Evolutionary conservation across 306 rosid genomes (phyloP).

Genomic region (Quercus robur): DNA sequence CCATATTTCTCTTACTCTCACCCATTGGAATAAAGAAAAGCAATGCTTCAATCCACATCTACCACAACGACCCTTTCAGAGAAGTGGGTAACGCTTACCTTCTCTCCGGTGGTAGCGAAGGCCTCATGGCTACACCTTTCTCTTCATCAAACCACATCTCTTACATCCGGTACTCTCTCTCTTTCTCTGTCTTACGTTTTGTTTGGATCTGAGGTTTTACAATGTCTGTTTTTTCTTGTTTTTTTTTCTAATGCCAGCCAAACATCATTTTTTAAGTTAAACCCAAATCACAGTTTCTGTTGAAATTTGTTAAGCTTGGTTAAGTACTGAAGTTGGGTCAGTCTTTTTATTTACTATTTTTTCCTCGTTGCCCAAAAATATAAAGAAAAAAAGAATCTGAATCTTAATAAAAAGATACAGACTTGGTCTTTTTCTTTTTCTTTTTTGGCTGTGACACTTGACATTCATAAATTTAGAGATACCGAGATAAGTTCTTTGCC

Average conservation of each 20-base stretch:
- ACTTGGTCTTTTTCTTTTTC: background rate
- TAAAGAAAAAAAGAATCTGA: too few relatives aligned
- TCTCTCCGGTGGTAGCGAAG: constrained; percentile 98
- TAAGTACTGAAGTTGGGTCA: too few relatives aligned
- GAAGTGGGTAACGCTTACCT: constrained; percentile 87
- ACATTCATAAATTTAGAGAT: background rate
- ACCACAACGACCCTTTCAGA: constrained; percentile 50
- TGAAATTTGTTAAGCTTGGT: too few relatives aligned
- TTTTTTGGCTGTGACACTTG: background rate
- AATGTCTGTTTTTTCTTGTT: too few relatives aligned
- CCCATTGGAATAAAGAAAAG: constrained; percentile 14
- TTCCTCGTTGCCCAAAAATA: too few relatives aligned
- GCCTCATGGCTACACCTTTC: constrained; percentile 47
- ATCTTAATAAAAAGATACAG: background rate
- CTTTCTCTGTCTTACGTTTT: too few relatives aligned
- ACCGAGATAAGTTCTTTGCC: background rate
- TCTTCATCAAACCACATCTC: constrained; percentile 32
- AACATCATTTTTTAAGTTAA: too few relatives aligned
- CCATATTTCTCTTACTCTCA: constrained; percentile 15
- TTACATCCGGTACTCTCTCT: constrained; percentile 53
- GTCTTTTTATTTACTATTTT: too few relatives aligned
- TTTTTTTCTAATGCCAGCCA: too few relatives aligned
- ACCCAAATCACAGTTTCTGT: too few relatives aligned
- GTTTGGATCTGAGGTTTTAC: too few relatives aligned
- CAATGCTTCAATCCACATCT: constrained; percentile 78